Percentiles rank a stretch among this genome's conserved stretches.
These are phyloP conservation scores for Sisymbrium irio DNA, from an alignment of 345 rosid genomes.

Conservation along the genomic window DNA sequence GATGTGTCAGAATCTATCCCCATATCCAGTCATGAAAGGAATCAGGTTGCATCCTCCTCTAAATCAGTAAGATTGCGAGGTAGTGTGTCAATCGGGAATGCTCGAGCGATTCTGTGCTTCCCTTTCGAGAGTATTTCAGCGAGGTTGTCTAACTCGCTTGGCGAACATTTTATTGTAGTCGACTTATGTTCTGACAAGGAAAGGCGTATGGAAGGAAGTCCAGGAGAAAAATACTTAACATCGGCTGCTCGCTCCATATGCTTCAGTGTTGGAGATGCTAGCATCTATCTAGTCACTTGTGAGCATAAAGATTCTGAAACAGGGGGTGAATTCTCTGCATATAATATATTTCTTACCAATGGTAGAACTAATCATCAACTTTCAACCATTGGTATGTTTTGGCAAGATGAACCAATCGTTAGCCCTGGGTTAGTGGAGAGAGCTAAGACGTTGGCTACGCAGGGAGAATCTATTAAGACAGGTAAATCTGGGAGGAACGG, in stretches of 20 bases:
- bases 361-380: slow-evolving; percentile 37
- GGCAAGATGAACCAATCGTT: slow-evolving; percentile 65
- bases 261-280: slow-evolving; percentile 53
- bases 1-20: slow-evolving; percentile 46
- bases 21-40: slow-evolving; percentile 27
- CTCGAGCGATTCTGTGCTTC: slow-evolving; percentile 72
- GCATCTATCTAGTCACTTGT: slow-evolving; percentile 57
- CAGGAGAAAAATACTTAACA: slow-evolving; percentile 41
- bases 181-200: slow-evolving; percentile 51
- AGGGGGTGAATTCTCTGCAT: slow-evolving; percentile 46
- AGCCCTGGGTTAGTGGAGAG: slow-evolving; percentile 70
- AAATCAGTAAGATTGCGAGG: slow-evolving; percentile 52
- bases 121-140: slow-evolving; percentile 51
- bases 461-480: slow-evolving; percentile 51
- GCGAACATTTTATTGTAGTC: slow-evolving; percentile 67
- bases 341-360: slow-evolving; percentile 52
- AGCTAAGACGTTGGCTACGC: slow-evolving; percentile 70
- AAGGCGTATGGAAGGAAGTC: slow-evolving; percentile 35
- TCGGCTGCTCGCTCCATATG: slow-evolving; percentile 48
- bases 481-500: slow-evolving; percentile 48
- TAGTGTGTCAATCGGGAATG: slow-evolving; percentile 54
- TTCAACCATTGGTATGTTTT: slow-evolving; percentile 66
- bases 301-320: slow-evolving; percentile 37
- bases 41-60: slow-evolving; percentile 36
- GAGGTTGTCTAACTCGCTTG: slow-evolving; percentile 34